Evolutionary conservation across 148 eudicot species (phyloP), one percentile per base, ranked within the genome.

Genomic region (Persicaria maculosa): DNA sequence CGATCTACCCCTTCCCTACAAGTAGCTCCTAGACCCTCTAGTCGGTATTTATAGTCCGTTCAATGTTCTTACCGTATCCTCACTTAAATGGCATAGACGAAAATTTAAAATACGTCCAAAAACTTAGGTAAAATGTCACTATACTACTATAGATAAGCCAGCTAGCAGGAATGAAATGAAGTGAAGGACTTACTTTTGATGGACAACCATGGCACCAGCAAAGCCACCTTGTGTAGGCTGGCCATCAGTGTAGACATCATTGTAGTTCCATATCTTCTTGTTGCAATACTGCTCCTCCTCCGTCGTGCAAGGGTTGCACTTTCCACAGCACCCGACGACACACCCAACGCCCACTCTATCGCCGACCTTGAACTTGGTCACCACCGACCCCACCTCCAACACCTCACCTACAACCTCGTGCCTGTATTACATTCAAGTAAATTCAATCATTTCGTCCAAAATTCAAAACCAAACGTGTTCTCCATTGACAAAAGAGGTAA

Each of bases 341-440:
- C 79, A 69, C 1, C 98, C 98, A 0, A 89, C 89, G 73, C 98
- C 96, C 0, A 93, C 93, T 0, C 74, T 43, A 12, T 93, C 96
- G 5, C 98, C 98, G 8, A 72, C 85, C 73, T 68, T 84, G 89
- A 83, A 89, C 81, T 80, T 90, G 80, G 74, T 87, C 83, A 92
- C 87, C n/a, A 48, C 74, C 9, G 85, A 81, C 48, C 87, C 87
- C 36, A 88, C 90, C 88, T 92, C 97, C 80, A 87, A 74, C 75
- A 93, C 97, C 74, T 93, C 91, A 59, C 98, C 98, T 2, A 91
- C 96, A 74, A 91, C 93, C 73, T 95, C 99, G 77, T 95, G 99
- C 76, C 99, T 95, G 15, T 10, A 69, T 1, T 36, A 65, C 45
- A 5, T 14, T 15, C 6, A 31, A 31, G 2, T 31, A 31, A 31